Evolutionary conservation across 352 stramenopile genomes (phyloP).

Genomic region (Phytopythium kandeliae): DNA sequence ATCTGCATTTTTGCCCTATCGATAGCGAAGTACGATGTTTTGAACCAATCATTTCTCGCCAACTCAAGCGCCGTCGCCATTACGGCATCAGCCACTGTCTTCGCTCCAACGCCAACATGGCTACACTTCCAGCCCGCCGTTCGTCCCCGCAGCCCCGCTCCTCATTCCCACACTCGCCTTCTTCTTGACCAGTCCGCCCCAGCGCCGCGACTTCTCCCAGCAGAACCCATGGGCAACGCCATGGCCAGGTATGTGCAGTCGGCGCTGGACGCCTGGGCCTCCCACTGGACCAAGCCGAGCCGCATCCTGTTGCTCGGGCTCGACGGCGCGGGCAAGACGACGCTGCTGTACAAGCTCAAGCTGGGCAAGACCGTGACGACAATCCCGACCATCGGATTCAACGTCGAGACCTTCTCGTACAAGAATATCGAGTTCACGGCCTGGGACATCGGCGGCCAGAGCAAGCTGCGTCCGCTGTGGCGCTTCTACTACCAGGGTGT

Average conservation of each 20-base stretch:
- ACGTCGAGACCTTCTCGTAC: slow-evolving; percentile 67
- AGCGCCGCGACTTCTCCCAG: too few species aligned
- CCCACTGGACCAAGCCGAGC: slow-evolving; percentile 31
- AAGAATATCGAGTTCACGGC: slow-evolving; percentile 69
- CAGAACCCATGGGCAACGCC: slow-evolving; percentile 17
- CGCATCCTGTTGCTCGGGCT: slow-evolving; percentile 84
- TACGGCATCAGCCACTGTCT: neutral
- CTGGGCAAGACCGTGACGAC: slow-evolving; percentile 55
- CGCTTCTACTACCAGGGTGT: slow-evolving; percentile 63
- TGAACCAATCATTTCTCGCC: slow-evolving; percentile 3
- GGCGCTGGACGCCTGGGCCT: slow-evolving; percentile 20
- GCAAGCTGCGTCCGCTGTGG: slow-evolving; percentile 68
- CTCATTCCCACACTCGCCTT: neutral
- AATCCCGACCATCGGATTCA: slow-evolving; percentile 76
- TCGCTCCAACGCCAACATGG: neutral
- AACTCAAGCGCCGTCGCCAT: neutral
- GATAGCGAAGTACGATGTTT: too few species aligned
- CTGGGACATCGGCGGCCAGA: slow-evolving; percentile 78
- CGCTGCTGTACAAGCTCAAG: slow-evolving; percentile 89
- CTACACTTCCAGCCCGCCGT: neutral
- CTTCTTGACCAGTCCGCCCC: neutral
- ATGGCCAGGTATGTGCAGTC: slow-evolving; percentile 23
- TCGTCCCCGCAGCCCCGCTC: neutral
- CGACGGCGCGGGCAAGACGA: slow-evolving; percentile 95
- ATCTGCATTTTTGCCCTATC: too few species aligned